Conservation (phyloP, 257 asterid species). For the Capsicum chinense region DNA sequence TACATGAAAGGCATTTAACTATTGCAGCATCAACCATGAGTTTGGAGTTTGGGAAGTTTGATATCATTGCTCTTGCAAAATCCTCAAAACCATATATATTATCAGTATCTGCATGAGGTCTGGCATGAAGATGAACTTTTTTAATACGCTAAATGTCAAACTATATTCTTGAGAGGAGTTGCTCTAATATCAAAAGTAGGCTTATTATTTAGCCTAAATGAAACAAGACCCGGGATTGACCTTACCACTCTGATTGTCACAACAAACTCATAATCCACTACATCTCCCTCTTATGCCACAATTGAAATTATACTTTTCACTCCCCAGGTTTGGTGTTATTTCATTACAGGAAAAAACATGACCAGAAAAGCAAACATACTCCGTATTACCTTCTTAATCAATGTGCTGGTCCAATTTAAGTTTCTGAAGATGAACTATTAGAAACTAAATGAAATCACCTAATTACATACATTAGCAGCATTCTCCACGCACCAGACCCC, state of each 20-base stretch:
- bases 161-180: neutral
- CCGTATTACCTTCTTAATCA: neutral
- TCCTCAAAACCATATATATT: neutral
- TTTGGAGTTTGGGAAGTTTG: neutral
- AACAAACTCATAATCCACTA: neutral
- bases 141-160: neutral
- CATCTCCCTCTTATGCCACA: neutral
- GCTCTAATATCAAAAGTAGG: neutral
- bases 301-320: neutral
- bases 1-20: neutral
- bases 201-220: neutral
- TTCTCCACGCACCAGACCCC: neutral
- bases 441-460: neutral
- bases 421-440: neutral
- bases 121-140: neutral
- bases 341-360: neutral
- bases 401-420: neutral
- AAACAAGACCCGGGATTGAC: neutral
- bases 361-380: neutral
- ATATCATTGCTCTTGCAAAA: constrained; percentile 8
- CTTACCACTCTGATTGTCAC: neutral
- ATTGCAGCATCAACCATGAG: constrained; percentile 14
- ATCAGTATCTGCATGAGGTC: neutral
- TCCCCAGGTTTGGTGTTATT: neutral
- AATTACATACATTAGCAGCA: neutral